These are phyloP conservation scores for Vanderwaltozyma tropicalis DNA, from an alignment of 805 yeast species.

Conservation along the genomic window DNA sequence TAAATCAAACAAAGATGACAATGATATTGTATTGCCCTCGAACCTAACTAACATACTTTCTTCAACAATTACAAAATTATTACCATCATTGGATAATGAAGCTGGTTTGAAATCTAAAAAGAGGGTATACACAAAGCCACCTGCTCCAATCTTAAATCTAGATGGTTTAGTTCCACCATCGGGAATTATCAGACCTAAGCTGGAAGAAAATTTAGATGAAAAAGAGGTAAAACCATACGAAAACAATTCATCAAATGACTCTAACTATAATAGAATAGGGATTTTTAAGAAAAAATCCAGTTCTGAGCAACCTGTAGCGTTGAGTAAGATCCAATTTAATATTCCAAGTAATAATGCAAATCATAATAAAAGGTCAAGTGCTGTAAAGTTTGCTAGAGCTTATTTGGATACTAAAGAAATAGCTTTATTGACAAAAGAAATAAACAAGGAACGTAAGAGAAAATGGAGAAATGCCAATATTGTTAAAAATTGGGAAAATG, in stretches of 20 bases:
- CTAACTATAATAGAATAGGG: neutral
- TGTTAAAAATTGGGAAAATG: constrained; percentile 79
- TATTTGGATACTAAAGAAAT: constrained; percentile 14
- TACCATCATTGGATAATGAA: constrained; percentile 11
- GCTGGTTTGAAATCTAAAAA: constrained; percentile 3
- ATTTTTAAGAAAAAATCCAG: neutral
- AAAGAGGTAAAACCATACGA: neutral
- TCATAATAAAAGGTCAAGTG: constrained; percentile 14
- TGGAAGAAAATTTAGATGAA: neutral
- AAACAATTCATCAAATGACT: neutral
- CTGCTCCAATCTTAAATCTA: constrained; percentile 17
- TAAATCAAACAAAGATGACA: constrained; percentile 5
- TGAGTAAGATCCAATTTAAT: constrained; percentile 5
- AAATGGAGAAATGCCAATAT: constrained; percentile 43
- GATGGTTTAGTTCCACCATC: constrained; percentile 26
- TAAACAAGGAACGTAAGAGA: constrained; percentile 26
- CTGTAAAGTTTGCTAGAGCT: constrained; percentile 18
- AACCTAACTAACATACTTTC: constrained; percentile 15
- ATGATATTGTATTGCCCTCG: constrained; percentile 8
- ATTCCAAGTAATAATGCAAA: constrained; percentile 2
- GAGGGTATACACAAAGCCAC: constrained; percentile 9
- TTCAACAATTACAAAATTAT: constrained; percentile 15
- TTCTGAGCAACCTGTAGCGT: constrained; percentile 2
- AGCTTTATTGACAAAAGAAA: constrained; percentile 15
- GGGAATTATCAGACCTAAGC: neutral